Percentiles rank a stretch among this genome's conserved stretches.
phyloP scores from a whole-genome alignment of 306 rosid genomes.

The Sicyos edulis region DNA sequence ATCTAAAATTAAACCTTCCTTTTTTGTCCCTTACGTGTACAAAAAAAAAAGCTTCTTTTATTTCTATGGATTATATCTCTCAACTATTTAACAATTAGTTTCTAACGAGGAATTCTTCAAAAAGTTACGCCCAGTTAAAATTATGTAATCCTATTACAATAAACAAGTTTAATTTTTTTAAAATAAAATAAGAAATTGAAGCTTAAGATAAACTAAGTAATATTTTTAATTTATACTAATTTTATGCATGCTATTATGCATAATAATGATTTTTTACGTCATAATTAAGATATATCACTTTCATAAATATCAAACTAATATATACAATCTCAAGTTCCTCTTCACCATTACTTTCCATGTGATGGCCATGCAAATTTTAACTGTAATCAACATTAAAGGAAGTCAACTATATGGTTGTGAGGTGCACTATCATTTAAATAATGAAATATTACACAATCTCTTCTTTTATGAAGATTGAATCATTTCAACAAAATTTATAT shows the following conservation, averaged over 20 bases:
- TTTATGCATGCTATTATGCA: neutral
- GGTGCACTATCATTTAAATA: constrained; percentile 7
- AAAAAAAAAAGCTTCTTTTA: neutral
- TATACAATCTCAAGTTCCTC: constrained; percentile 6
- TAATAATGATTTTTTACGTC: neutral
- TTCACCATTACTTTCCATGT: constrained; percentile 8
- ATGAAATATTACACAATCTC: constrained; percentile 13
- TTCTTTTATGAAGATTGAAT: constrained; percentile 17
- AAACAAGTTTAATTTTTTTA: neutral
- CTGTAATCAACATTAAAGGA: neutral
- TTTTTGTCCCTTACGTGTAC: constrained; percentile 7
- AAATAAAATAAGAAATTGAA: neutral
- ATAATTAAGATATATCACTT: neutral
- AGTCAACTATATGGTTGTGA: constrained; percentile 14
- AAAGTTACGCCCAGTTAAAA: neutral
- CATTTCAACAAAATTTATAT: neutral
- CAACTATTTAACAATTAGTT: neutral
- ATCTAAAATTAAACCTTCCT: neutral
- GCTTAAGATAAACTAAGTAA: neutral
- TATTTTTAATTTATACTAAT: neutral
- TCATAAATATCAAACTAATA: constrained; percentile 4
- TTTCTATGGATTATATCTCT: constrained; percentile 7
- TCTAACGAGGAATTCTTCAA: neutral
- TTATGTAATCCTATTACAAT: neutral
- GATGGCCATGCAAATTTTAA: constrained; percentile 2